Base-by-base conservation (phyloP, 1,284 basidiomycete species). In the Ustilago curta region DNA sequence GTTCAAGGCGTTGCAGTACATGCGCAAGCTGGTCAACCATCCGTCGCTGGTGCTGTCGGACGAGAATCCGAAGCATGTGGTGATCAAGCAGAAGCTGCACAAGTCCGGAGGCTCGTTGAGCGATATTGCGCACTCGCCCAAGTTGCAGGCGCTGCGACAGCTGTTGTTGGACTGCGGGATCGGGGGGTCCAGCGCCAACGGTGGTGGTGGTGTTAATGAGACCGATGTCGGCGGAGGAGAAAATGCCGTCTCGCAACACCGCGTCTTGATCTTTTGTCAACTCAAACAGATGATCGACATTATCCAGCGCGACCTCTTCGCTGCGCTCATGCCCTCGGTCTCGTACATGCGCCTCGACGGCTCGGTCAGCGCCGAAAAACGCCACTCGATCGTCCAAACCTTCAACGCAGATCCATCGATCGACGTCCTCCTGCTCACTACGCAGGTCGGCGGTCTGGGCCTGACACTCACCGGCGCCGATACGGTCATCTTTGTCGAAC, bases 211-310 rank as follows among this genome's bases (percentile, higher is more conserved):
- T n/a, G n/a, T n/a, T n/a, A 43, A 8, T 43, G 31, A n/a, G 4
- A 44, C 43, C 8, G 42, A 32, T 48, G 90, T 92, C 68, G 86
- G 88, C 0, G 87, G 39, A 12, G 52, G 90, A 45, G 77, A 70
- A 7, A 83, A 79, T 11, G 82, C 82, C 7, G 92, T 95, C 80
- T 93, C 94, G 18, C 95, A 97, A 81, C 97, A 99, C 84, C 93
- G 97, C 37, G 95, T 97, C 50, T 90, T 99, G 75, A 96, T 99
- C 84, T 99, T 99, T 87, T 99, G 96, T 84, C 97, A 99, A 86
- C 93, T 97, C 89, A 97, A 97, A 84, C 93, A 95, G 83, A 99
- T 99, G 97, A 89, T 99, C 47, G 94, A 99, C 85, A 92, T 99
- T 83, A 97, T 99, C 82, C 95, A 99, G 86, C 90, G 88, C 14